Percentiles rank a stretch among this genome's conserved stretches.
Conservation (phyloP, 176 grass and related monocot genomes). For the Stipa capillata region DNA sequence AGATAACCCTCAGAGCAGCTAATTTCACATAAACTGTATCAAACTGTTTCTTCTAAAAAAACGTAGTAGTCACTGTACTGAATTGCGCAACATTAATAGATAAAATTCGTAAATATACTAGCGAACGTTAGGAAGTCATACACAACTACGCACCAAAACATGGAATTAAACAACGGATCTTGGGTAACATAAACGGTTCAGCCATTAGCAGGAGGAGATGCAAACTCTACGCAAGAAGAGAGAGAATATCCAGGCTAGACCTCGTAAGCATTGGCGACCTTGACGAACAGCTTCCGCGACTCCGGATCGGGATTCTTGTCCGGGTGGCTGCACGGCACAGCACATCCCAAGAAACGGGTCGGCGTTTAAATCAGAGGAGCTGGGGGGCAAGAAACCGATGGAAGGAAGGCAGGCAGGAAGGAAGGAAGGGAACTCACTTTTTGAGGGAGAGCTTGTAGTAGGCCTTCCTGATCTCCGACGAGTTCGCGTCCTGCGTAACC, state of each 20-base stretch:
- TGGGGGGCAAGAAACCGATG: background rate
- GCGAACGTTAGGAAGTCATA: background rate
- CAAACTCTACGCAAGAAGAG: too few relatives aligned
- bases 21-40: background rate
- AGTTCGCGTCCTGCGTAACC: too few relatives aligned
- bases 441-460: too few relatives aligned
- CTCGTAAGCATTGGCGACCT: too few relatives aligned
- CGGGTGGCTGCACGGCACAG: conserved; percentile 24
- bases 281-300: too few relatives aligned
- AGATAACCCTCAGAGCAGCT: background rate
- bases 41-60: too few relatives aligned
- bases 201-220: background rate
- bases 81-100: background rate
- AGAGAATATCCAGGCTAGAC: too few relatives aligned
- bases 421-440: too few relatives aligned
- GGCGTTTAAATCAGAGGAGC: background rate
- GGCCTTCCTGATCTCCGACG: too few relatives aligned
- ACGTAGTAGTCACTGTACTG: background rate
- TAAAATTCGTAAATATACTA: background rate
- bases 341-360: background rate
- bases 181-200: background rate
- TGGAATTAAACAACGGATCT: background rate
- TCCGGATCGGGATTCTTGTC: too few relatives aligned
- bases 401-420: too few relatives aligned
- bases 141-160: background rate